Percentiles rank a stretch among this genome's conserved stretches.
Conservation (phyloP, 257 asterid genomes). For the Ajuga chamaepitys region DNA sequence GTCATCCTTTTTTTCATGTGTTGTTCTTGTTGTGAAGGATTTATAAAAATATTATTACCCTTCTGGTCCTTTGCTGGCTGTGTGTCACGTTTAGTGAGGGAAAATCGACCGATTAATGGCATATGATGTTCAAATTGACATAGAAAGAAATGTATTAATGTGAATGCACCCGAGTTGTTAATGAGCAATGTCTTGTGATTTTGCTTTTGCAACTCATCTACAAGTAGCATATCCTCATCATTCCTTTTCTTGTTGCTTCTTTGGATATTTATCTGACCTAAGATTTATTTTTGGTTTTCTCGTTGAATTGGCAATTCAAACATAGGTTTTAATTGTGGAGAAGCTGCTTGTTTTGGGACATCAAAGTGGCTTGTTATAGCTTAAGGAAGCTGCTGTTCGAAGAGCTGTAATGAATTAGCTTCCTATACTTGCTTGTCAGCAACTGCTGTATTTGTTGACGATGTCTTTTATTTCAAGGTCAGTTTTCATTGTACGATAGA, state of each 20-base stretch:
- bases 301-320: conserved; percentile 6
- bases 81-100: no score
- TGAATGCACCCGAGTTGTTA: neutral
- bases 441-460: conserved; percentile 78
- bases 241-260: neutral
- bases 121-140: neutral
- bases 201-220: conserved; percentile 5
- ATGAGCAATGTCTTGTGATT: neutral
- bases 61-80: no score
- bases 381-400: conserved; percentile 95
- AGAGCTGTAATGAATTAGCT: conserved; percentile 97
- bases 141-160: neutral
- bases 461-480: conserved; percentile 95
- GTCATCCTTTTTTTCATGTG: no score
- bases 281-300: neutral
- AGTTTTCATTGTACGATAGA: conserved; percentile 10
- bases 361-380: conserved; percentile 94
- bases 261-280: no score
- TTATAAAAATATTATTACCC: no score
- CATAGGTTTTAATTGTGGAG: conserved; percentile 95
- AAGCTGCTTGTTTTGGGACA: conserved; percentile 97
- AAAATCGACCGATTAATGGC: neutral
- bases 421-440: conserved; percentile 99
- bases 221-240: neutral
- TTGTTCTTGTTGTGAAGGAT: no score